Evolutionary conservation across 169 alveolate genomes (phyloP).

Genomic region (Eimeria praecox): DNA sequence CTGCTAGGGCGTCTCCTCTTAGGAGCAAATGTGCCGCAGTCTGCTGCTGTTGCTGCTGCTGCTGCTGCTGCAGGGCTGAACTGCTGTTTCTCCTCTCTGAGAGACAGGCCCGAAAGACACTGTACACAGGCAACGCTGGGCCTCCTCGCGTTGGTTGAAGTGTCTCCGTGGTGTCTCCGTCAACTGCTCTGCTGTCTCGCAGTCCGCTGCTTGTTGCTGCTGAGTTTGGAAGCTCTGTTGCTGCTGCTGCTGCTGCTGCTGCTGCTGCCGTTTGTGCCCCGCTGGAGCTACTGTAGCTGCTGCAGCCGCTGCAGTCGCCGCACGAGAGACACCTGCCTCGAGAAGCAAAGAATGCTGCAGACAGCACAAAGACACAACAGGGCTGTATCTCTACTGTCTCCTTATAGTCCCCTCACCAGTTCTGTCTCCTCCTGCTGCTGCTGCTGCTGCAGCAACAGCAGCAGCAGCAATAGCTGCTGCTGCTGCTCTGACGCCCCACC

Average conservation of each 20-base stretch:
- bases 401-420: background rate
- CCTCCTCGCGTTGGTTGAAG: background rate
- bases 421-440: background rate
- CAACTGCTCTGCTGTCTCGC: background rate
- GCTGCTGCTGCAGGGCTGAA: constrained; percentile 24
- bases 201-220: background rate
- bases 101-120: background rate
- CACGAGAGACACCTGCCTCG: constrained; percentile 9
- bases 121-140: background rate
- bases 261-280: constrained; percentile 19
- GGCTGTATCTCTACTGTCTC: background rate
- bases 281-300: background rate
- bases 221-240: background rate
- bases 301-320: background rate
- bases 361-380: background rate
- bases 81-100: background rate
- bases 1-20: constrained; percentile 23
- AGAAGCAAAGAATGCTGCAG: constrained; percentile 25
- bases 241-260: background rate
- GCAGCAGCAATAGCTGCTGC: background rate
- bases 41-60: constrained; percentile 40
- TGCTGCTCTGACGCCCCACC: background rate
- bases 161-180: background rate
- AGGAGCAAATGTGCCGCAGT: background rate
- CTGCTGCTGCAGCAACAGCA: constrained; percentile 23